These are phyloP conservation scores for Penicillium sp. DNA, from an alignment of 2,329 filamentous ascomycete species.

Conservation along the genomic window DNA sequence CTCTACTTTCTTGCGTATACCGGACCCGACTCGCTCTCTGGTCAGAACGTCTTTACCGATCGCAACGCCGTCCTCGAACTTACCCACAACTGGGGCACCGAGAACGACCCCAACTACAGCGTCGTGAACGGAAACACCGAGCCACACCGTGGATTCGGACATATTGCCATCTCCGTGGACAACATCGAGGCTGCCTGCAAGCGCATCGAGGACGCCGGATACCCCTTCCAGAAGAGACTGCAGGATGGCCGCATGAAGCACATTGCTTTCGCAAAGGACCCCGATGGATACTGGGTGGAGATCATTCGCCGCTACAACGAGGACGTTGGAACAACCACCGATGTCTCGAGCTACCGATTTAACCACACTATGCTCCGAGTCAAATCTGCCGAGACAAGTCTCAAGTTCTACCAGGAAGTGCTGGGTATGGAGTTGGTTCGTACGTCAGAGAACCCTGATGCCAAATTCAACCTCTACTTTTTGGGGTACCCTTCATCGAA, in stretches of 20 bases:
- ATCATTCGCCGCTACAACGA: slow-evolving; percentile 66
- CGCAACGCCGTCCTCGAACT: slow-evolving; percentile 89
- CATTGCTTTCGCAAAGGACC: slow-evolving; percentile 88
- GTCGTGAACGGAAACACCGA: slow-evolving; percentile 89
- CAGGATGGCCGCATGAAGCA: slow-evolving; percentile 80
- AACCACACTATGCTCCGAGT: slow-evolving; percentile 78
- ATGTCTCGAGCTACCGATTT: slow-evolving; percentile 68
- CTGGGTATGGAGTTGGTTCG: slow-evolving; percentile 83
- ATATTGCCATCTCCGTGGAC: slow-evolving; percentile 78
- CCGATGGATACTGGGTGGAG: slow-evolving; percentile 71
- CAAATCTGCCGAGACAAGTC: slow-evolving; percentile 70
- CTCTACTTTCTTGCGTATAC: slow-evolving; percentile 95
- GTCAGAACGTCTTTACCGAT: slow-evolving; percentile 70
- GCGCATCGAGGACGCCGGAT: slow-evolving; percentile 83
- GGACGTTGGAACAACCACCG: slow-evolving; percentile 67
- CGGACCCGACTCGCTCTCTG: slow-evolving; percentile 67
- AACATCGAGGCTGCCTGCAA: slow-evolving; percentile 86
- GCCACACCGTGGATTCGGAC: slow-evolving; percentile 77
- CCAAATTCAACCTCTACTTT: slow-evolving; percentile 88
- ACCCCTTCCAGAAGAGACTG: slow-evolving; percentile 92
- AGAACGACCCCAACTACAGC: slow-evolving; percentile 74
- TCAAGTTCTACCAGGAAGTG: slow-evolving; percentile 78
- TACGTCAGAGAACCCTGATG: slow-evolving; percentile 64
- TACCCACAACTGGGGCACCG: slow-evolving; percentile 80
- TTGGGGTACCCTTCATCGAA: slow-evolving; percentile 68